phyloP scores from a whole-genome alignment of 2,329 filamentous ascomycete genomes.

The Talaromyces amestolkiae region DNA sequence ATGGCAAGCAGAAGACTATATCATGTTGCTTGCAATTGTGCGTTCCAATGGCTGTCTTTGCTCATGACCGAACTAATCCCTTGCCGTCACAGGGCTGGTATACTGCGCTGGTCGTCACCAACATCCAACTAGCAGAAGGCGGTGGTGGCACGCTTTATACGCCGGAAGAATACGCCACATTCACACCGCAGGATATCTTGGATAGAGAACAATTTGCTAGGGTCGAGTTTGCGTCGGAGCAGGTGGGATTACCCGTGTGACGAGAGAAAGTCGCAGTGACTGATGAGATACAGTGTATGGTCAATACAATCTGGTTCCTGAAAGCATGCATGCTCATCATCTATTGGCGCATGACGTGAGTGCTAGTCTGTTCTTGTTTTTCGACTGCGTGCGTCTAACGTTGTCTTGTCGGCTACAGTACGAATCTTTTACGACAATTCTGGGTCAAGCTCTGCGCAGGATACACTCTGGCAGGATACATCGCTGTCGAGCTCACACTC shows the following conservation, averaged over 20 bases:
- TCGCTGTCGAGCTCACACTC: slow-evolving; percentile 51
- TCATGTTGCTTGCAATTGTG: slow-evolving; percentile 16
- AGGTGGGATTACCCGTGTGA: no score
- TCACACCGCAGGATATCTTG: slow-evolving; percentile 12
- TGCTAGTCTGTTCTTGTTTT: background rate
- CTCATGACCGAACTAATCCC: background rate
- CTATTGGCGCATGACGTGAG: slow-evolving; percentile 46
- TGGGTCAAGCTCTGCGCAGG: slow-evolving; percentile 41
- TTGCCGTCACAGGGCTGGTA: slow-evolving; percentile 14
- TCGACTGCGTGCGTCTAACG: slow-evolving; percentile 20
- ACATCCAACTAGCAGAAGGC: slow-evolving; percentile 17
- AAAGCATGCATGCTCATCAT: slow-evolving; percentile 53
- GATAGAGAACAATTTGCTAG: slow-evolving; percentile 12
- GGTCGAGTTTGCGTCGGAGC: slow-evolving; percentile 18
- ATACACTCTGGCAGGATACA: slow-evolving; percentile 46
- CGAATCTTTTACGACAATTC: slow-evolving; percentile 32
- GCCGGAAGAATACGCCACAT: slow-evolving; percentile 14
- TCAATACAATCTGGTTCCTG: slow-evolving; percentile 18
- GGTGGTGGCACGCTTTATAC: slow-evolving; percentile 16
- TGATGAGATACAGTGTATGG: slow-evolving; percentile 11
- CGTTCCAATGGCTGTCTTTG: background rate
- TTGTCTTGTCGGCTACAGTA: background rate
- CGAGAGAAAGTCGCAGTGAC: no score
- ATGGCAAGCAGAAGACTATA: slow-evolving; percentile 18
- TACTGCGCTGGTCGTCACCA: slow-evolving; percentile 18